Evolutionary conservation across 257 asterid species (phyloP).

Genomic region (Thymus quinquecostatus): DNA sequence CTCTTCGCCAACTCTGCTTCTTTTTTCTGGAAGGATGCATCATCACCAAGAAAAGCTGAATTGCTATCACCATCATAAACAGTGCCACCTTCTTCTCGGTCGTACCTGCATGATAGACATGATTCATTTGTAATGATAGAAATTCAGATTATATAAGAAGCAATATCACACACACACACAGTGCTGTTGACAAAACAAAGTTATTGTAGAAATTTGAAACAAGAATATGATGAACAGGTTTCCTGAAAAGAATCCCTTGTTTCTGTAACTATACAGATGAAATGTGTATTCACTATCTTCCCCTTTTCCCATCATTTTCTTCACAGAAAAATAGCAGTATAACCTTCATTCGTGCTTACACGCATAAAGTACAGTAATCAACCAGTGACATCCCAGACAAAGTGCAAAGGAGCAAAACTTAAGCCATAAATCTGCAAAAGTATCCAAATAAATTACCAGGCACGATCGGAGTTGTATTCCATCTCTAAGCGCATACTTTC

Average conservation of each 20-base stretch:
- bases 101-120: constrained; percentile 64
- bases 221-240: constrained; percentile 1
- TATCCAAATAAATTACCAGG: constrained; percentile 62
- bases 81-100: constrained; percentile 87
- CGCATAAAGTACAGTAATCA: constrained; percentile 4
- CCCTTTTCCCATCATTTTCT: constrained; percentile 10
- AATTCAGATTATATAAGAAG: not conserved
- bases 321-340: constrained; percentile 21
- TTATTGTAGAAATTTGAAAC: constrained; percentile 13
- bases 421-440: not conserved
- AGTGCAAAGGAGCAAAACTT: constrained; percentile 1
- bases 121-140: constrained; percentile 23
- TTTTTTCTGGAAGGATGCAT: constrained; percentile 87
- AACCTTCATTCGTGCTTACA: not conserved
- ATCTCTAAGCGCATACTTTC: constrained; percentile 88
- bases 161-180: constrained; percentile 1
- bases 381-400: not conserved
- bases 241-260: not conserved
- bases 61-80: constrained; percentile 67
- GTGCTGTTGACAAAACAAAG: not conserved
- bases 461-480: constrained; percentile 89
- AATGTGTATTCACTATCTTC: constrained; percentile 16
- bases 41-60: constrained; percentile 83
- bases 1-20: constrained; percentile 86
- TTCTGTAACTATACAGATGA: not conserved